phyloP scores from a whole-genome alignment of 371 early-diverging fungal genomes.

The Gilbertella persicaria region DNA sequence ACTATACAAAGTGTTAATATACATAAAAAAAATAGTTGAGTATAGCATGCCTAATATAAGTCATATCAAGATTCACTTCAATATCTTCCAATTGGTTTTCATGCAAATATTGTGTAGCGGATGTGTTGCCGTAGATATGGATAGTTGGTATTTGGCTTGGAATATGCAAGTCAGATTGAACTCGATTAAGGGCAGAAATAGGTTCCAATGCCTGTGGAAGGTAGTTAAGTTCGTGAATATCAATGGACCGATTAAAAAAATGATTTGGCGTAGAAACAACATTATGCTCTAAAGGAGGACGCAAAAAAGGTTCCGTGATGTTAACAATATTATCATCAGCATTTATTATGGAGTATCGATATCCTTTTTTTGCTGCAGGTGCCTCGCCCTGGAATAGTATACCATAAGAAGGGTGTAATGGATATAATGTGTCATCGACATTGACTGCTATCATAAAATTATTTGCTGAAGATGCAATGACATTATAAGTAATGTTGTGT shows the following conservation, averaged over 20 bases:
- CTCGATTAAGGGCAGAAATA: slow-evolving; percentile 1
- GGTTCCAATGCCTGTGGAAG: slow-evolving; percentile 6
- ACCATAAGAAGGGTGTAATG: neutral
- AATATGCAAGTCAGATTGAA: slow-evolving; percentile 13
- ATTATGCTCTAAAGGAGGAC: too few species aligned
- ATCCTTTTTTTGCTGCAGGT: slow-evolving; percentile 11
- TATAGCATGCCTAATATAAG: slow-evolving; percentile 26
- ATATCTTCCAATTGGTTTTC: slow-evolving; percentile 17
- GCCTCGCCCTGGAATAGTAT: slow-evolving; percentile 17
- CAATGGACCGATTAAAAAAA: slow-evolving; percentile 19
- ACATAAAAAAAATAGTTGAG: neutral
- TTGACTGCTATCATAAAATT: slow-evolving; percentile 3
- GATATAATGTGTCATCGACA: slow-evolving; percentile 9
- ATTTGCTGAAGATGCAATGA: slow-evolving; percentile 1
- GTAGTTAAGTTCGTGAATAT: neutral
- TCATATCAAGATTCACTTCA: slow-evolving; percentile 18
- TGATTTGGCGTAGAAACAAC: slow-evolving; percentile 17
- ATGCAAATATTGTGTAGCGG: slow-evolving; percentile 19
- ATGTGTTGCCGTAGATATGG: slow-evolving; percentile 21
- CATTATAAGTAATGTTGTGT: too few species aligned
- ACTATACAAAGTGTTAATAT: slow-evolving; percentile 4
- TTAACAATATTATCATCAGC: neutral
- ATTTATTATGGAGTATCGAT: slow-evolving; percentile 14
- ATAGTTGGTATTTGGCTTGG: slow-evolving; percentile 35
- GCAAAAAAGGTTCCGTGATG: too few species aligned